Evolutionary conservation across 345 rosid genomes (phyloP), one percentile per base, ranked within the genome.

Genomic region (Hypericum androsaemum): DNA sequence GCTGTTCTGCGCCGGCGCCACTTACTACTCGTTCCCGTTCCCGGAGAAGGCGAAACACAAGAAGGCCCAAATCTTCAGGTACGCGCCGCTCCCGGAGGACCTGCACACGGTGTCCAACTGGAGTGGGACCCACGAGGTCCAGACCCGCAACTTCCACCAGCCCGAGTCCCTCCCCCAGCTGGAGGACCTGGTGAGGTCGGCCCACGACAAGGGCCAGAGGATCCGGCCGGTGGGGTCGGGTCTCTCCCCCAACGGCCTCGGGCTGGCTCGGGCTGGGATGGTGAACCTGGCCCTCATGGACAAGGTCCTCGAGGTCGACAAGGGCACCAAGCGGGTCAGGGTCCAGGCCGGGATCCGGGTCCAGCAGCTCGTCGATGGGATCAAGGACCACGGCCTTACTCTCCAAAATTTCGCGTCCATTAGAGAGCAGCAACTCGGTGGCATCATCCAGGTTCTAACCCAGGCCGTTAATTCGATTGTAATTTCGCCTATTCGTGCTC

Each of bases 111-210:
- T 92, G 22, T 83, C 98, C 63, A 92, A 92, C 64, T 88, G 95
- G 98, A 92, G 98, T 40, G 94, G 94, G 10, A 88, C 97, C 54
- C 95, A 92, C 70, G 98, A 92, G 85, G 98, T 92, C 15, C 95
- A 75, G 76, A 92, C 98, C 58, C 80, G 90, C 48, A 57, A 68
- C 52, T 92, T 88, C 54, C 77, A 78, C 67, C 97, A 92, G 70
- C 98, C 97, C 6, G 95, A 88, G 75, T 74, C 17, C 53, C 53
- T 85, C 37, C 54, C 74, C 12, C 79, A 88, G 53, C 75, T 88
- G 52, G 94, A 83, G 83, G 61, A 72, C 15, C 11, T 92, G 11
- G 83, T 92, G 36, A 77, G 64, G 70, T 89, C 80, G 8, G 62
- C 83, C 44, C 53, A 78, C 50, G 82, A 77, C 63, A 81, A 80